phyloP scores from a whole-genome alignment of 139 green algal species.

The Chlamydomonas schloesseri region DNA sequence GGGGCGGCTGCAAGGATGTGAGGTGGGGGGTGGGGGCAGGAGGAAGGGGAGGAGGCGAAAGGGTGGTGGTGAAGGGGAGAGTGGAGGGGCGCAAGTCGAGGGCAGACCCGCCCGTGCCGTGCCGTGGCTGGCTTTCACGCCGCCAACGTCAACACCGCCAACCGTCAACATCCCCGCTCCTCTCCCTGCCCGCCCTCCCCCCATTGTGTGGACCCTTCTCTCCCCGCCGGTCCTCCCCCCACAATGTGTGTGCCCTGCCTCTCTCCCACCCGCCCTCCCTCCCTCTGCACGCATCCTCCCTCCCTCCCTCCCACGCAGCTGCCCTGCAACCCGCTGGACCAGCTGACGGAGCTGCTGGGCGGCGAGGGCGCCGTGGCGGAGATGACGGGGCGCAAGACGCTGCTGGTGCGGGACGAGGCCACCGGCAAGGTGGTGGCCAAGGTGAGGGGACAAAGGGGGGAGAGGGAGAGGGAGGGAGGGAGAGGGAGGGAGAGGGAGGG shows the following conservation, averaged over 20 bases:
- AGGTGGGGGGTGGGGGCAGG: no score
- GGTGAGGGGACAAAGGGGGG: constrained; percentile 15
- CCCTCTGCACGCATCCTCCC: not conserved
- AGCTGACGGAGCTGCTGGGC: constrained; percentile 76
- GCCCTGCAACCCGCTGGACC: constrained; percentile 75
- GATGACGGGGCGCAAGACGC: constrained; percentile 76
- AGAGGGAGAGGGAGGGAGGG: not conserved
- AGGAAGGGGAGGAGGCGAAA: not conserved
- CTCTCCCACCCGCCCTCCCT: not conserved
- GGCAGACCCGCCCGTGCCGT: no score
- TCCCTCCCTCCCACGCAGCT: constrained; percentile 58
- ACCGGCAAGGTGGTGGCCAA: constrained; percentile 59
- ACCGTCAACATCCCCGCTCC: not conserved
- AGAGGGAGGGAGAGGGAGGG: no score
- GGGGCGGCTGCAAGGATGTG: no score
- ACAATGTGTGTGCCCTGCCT: no score
- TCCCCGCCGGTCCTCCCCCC: no score
- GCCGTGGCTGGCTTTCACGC: no score
- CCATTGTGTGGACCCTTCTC: no score
- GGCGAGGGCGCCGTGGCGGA: constrained; percentile 73
- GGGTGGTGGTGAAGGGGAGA: not conserved
- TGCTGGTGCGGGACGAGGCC: constrained; percentile 56
- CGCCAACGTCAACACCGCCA: no score
- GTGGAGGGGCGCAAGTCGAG: no score
- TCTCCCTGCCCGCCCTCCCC: not conserved